These are phyloP conservation scores for Pyricularia sp. DNA, from an alignment of 2,329 filamentous ascomycete genomes.

Conservation along the genomic window DNA sequence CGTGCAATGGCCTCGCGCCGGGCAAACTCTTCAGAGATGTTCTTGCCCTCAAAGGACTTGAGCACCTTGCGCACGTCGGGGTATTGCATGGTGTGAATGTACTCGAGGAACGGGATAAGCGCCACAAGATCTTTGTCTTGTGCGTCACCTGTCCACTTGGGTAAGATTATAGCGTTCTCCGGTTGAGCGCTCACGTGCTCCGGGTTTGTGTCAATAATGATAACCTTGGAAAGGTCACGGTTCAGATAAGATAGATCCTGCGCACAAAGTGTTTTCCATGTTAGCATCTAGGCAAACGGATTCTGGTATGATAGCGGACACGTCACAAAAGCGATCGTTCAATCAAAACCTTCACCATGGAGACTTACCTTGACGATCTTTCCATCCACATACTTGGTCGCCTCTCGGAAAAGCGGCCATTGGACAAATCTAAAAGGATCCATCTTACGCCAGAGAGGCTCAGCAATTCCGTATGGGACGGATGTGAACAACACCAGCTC, in stretches of 20 bases:
- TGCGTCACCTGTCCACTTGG: slow-evolving; percentile 79
- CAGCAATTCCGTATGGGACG: slow-evolving; percentile 73
- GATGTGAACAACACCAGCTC: slow-evolving; percentile 94
- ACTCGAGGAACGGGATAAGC: slow-evolving; percentile 94
- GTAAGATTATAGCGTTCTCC: slow-evolving; percentile 89
- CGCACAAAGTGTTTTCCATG: slow-evolving; percentile 10
- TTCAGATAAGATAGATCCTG: slow-evolving; percentile 97
- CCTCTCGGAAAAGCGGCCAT: slow-evolving; percentile 91
- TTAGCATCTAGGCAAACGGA: background rate
- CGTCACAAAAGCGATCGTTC: background rate
- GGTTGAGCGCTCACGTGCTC: slow-evolving; percentile 80
- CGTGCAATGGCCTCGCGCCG: slow-evolving; percentile 78
- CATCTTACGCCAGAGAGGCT: slow-evolving; percentile 83
- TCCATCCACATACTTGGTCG: slow-evolving; percentile 93
- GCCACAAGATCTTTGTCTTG: slow-evolving; percentile 80
- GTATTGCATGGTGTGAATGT: slow-evolving; percentile 88
- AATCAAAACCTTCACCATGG: background rate
- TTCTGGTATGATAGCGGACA: background rate
- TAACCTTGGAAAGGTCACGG: slow-evolving; percentile 88
- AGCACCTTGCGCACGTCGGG: slow-evolving; percentile 78
- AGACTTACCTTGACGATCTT: slow-evolving; percentile 81
- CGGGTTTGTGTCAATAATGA: slow-evolving; percentile 83
- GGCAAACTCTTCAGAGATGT: slow-evolving; percentile 86
- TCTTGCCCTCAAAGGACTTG: slow-evolving; percentile 79
- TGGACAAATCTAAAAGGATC: slow-evolving; percentile 93